phyloP scores from a whole-genome alignment of 2,329 filamentous ascomycete species.

The Shiraia bambusicola region DNA sequence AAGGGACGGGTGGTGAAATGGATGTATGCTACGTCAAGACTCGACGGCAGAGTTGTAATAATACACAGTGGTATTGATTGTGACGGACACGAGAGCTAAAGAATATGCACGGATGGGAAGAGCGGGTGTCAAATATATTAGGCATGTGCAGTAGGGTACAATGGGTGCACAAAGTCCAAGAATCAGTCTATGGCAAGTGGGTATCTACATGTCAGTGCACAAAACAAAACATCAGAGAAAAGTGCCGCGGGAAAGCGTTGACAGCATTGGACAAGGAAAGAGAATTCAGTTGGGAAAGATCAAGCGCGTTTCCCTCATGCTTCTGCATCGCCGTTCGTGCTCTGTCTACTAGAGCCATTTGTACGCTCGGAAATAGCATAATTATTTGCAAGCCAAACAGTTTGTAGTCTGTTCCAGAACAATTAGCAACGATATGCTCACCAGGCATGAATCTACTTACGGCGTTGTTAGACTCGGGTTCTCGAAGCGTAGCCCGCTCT shows the following conservation, averaged over 20 bases:
- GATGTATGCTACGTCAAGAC: too few species aligned
- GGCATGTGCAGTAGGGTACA: not conserved
- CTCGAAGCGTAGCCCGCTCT: slow-evolving; percentile 69
- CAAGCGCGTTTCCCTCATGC: slow-evolving; percentile 1
- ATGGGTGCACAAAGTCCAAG: not conserved
- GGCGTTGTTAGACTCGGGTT: slow-evolving; percentile 73
- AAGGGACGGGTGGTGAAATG: too few species aligned
- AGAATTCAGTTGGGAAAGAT: not conserved
- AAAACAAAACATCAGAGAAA: not conserved
- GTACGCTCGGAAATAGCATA: slow-evolving; percentile 23
- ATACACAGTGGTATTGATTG: too few species aligned
- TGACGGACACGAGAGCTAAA: not conserved
- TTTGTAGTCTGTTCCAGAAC: slow-evolving; percentile 56
- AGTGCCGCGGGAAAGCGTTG: not conserved
- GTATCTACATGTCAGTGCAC: slow-evolving; percentile 12
- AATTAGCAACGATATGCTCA: slow-evolving; percentile 4
- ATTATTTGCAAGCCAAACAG: slow-evolving; percentile 63
- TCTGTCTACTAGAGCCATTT: slow-evolving; percentile 22
- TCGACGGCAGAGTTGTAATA: too few species aligned
- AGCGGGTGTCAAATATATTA: not conserved
- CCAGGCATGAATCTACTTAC: slow-evolving; percentile 50
- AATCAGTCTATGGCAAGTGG: slow-evolving; percentile 2
- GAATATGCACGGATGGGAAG: not conserved
- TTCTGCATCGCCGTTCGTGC: slow-evolving; percentile 16
- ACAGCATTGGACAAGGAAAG: not conserved